phyloP scores from a whole-genome alignment of 768 basidiomycete species.

The Tephrocybe sp. region DNA sequence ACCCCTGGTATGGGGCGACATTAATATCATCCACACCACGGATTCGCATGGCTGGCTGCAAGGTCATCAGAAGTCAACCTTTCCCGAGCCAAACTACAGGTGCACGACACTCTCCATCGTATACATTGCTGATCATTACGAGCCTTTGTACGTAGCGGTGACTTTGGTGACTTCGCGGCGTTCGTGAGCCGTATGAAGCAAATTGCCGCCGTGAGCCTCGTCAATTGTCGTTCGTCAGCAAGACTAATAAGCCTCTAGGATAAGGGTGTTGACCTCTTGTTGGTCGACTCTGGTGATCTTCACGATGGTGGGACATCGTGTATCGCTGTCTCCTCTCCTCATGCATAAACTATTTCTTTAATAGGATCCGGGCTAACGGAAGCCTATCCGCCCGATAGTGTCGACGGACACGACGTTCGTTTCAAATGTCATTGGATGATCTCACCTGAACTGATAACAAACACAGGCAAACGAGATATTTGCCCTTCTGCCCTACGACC shows the following conservation, averaged over 20 bases:
- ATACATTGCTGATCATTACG: neutral
- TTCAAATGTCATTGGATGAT: neutral
- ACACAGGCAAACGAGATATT: slow-evolving; percentile 73
- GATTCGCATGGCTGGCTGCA: slow-evolving; percentile 72
- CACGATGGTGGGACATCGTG: slow-evolving; percentile 51
- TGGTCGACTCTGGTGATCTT: slow-evolving; percentile 80
- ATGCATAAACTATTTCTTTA: neutral
- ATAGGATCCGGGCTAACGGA: slow-evolving; percentile 79
- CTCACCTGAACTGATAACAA: neutral
- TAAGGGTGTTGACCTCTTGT: slow-evolving; percentile 76
- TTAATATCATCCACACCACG: slow-evolving; percentile 85
- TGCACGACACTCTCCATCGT: neutral
- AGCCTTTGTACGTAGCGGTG: slow-evolving; percentile 34
- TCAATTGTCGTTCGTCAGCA: neutral
- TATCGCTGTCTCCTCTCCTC: neutral
- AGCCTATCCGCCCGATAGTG: slow-evolving; percentile 64
- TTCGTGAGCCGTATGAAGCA: slow-evolving; percentile 81
- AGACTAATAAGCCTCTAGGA: slow-evolving; percentile 28
- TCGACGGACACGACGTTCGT: slow-evolving; percentile 69
- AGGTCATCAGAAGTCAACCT: slow-evolving; percentile 73
- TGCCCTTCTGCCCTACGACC: slow-evolving; percentile 70
- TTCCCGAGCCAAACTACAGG: slow-evolving; percentile 74
- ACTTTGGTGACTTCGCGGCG: slow-evolving; percentile 76
- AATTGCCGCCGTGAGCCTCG: slow-evolving; percentile 48
- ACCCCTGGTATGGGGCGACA: slow-evolving; percentile 79